Conservation (phyloP, 495 filamentous ascomycete genomes). For the Hamigera avellanea region DNA sequence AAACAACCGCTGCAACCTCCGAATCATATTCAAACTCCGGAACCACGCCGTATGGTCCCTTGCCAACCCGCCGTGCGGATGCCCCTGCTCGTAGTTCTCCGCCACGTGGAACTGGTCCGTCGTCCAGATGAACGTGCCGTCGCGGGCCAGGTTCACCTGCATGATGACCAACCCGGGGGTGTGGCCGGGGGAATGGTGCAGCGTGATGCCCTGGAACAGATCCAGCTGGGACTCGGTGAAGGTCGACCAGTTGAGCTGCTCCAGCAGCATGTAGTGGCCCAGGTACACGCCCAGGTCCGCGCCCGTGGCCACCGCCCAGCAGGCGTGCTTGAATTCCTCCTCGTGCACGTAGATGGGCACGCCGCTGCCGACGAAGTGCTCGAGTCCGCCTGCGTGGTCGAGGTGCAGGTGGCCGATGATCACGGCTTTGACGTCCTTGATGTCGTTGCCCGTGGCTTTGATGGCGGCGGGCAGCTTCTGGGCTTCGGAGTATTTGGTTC, state of each 20-base stretch:
- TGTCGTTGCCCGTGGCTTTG: conserved; percentile 31
- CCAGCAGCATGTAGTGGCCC: conserved; percentile 22
- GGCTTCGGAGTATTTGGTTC: conserved; percentile 24
- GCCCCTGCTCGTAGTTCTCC: conserved; percentile 22
- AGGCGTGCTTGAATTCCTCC: conserved; percentile 37
- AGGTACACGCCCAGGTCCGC: conserved; percentile 35
- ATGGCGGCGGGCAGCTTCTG: conserved; percentile 36
- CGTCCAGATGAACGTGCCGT: conserved; percentile 33
- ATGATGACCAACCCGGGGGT: conserved; percentile 26
- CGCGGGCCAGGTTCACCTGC: conserved; percentile 25
- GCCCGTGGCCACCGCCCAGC: conserved; percentile 31
- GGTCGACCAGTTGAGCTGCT: conserved; percentile 23
- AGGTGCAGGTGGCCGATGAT: conserved; percentile 43
- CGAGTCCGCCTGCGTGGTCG: conserved; percentile 43
- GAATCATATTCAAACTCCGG: too few species aligned
- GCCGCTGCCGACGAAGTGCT: conserved; percentile 34
- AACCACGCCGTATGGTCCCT: conserved; percentile 33
- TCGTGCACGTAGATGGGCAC: conserved; percentile 43
- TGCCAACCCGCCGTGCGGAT: conserved; percentile 32
- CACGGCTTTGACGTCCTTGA: conserved; percentile 41
- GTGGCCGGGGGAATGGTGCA: conserved; percentile 29
- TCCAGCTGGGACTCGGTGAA: conserved; percentile 20
- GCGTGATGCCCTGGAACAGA: conserved; percentile 22
- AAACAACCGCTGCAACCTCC: too few species aligned
- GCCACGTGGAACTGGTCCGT: conserved; percentile 31